Evolutionary conservation across 257 asterid genomes (phyloP), one percentile per base, ranked within the genome.

Genomic region (Handroanthus guayacan): DNA sequence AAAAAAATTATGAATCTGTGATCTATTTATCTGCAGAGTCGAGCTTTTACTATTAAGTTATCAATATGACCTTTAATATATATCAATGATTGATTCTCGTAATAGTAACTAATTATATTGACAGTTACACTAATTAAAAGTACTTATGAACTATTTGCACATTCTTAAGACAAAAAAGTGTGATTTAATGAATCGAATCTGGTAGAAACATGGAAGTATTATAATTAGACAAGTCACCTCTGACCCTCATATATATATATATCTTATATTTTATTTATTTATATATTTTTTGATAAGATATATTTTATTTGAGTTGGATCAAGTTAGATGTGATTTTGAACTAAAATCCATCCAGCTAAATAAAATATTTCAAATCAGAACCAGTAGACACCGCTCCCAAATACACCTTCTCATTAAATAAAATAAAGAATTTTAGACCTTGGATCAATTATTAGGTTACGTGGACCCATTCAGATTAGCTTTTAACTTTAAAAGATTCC

Each of bases 211-310:
- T 62, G 47, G 48, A 62, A 5, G 17, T 37, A 45, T 61, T 61
- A 4, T 31, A 61, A 6, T 61, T 34, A 61, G 66, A 34, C n/a
- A 61, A 61, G 45, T 61, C 66, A 61, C 44, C 44, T 31, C 63
- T 9, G 1, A 17, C 5, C 38, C 63, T 20, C 38, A 8, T 18
- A 13, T 39, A 39, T 45, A 7, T 7, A 9, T 45, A n/a, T 60
- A 5, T 18, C 16, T 20, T 34, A 2, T 62, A 37, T 62, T 62
- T 62, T 62, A 62, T 62, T 62, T 37, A 14, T 25, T 25, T 25
- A 25, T 25, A 0, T 25, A 25, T 25, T 25, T 25, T 25, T 25
- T 25, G 31, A 25, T 25, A 25, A 25, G 31, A 25, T 25, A 25
- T 25, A 25, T 1, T 25, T 25, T 25, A 25, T 25, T 25, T 25